A percentile compares a stretch with the other conserved stretches of the same genome.
Evolutionary conservation across 345 rosid genomes (phyloP).

Genomic region (Rhizophora apiculata): DNA sequence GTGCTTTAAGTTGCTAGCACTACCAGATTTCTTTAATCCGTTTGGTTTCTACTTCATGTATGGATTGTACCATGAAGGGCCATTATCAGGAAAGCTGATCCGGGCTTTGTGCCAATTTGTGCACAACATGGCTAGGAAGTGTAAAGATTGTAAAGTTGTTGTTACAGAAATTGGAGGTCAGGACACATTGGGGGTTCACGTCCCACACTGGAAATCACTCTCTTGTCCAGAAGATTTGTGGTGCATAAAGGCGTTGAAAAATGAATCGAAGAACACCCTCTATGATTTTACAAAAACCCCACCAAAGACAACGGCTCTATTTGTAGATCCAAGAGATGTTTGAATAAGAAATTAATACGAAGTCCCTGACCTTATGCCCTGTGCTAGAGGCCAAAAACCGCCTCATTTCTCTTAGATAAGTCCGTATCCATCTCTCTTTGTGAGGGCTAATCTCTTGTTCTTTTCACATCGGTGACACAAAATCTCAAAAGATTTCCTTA

Average conservation of each 20-base stretch:
- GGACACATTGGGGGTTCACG: conserved; percentile 36
- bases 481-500: conserved; percentile 56
- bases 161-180: conserved; percentile 61
- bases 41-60: conserved; percentile 81
- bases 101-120: conserved; percentile 50
- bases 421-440: conserved; percentile 17
- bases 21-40: conserved; percentile 56
- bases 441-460: conserved; percentile 41
- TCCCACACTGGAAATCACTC: conserved; percentile 71
- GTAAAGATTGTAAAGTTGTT: conserved; percentile 47
- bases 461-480: conserved; percentile 39
- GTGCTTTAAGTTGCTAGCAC: conserved; percentile 43
- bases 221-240: conserved; percentile 81
- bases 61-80: conserved; percentile 63
- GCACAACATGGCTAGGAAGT: conserved; percentile 58
- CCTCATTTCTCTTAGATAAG: conserved; percentile 26
- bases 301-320: conserved; percentile 39
- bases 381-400: conserved; percentile 19
- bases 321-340: conserved; percentile 91
- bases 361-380: conserved; percentile 6
- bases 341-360: conserved; percentile 11
- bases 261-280: conserved; percentile 24
- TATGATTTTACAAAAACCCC: conserved; percentile 30
- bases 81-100: conserved; percentile 49
- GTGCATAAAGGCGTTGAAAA: conserved; percentile 70